These are phyloP conservation scores for Aspergillus coremiiformis DNA, from an alignment of 495 filamentous ascomycete genomes.

Conservation along the genomic window DNA sequence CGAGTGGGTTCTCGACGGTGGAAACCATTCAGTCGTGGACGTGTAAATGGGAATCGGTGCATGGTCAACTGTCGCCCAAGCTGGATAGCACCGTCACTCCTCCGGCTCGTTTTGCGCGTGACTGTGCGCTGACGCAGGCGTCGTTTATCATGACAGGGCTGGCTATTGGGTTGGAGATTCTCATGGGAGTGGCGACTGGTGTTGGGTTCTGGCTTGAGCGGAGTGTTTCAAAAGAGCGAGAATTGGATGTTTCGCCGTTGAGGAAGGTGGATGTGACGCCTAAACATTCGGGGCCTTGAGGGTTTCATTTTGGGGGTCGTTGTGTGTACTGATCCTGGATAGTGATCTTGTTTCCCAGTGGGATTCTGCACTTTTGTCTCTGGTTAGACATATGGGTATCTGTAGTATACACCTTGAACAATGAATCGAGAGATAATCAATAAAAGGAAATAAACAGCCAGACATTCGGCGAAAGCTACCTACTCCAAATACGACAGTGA, in stretches of 20 bases:
- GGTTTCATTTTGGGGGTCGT: neutral
- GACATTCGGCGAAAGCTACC: conserved; percentile 54
- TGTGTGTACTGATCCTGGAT: neutral
- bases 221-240: conserved; percentile 29
- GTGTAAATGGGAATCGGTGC: conserved; percentile 39
- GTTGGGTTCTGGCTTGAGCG: conserved; percentile 36
- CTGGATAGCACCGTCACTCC: conserved; percentile 2
- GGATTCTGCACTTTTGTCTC: too few relatives aligned
- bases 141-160: conserved; percentile 36
- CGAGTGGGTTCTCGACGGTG: conserved; percentile 28
- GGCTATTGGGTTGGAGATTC: conserved; percentile 37
- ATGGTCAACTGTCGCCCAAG: neutral
- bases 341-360: too few relatives aligned
- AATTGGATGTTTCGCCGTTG: conserved; percentile 17
- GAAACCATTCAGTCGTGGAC: conserved; percentile 48
- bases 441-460: conserved; percentile 64
- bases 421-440: neutral
- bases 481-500: conserved; percentile 47
- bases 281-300: conserved; percentile 16
- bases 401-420: too few relatives aligned
- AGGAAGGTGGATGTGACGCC: conserved; percentile 28
- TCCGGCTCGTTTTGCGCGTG: conserved; percentile 36
- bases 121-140: conserved; percentile 36
- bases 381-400: neutral
- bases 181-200: conserved; percentile 34